Base-by-base conservation (phyloP, 768 basidiomycete species). In the Mycena galericulata region DNA sequence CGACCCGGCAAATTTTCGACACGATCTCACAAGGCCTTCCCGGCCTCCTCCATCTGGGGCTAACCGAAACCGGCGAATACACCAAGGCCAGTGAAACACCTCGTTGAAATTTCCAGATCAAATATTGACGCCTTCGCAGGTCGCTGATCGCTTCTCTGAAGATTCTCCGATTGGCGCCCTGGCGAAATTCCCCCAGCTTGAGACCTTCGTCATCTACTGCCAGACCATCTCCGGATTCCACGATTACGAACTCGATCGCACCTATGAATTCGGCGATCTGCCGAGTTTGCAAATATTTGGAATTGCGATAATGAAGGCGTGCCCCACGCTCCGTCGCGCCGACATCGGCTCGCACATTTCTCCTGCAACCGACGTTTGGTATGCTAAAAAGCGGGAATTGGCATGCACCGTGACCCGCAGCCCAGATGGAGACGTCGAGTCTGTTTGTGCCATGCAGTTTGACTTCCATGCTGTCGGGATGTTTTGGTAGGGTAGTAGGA, bases 161-260 rank as follows among this genome's bases (percentile, higher is more conserved):
- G 46, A 20, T 20, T 2, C 34, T 29, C 41, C 62, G 22, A 17
- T 51, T 26, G 41, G 4, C 56, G 68, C 14, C 6, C 32, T 64
- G 12, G 34, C 62, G 27, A 47, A 59, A 29, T 49, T 69, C 10
- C 32, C 40, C 0, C 30, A 46, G 2, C 57, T 69, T 22, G 11
- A 69, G 51, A 69, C 55, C 0, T 60, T 69, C 49, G 51, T 69
- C 2, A 24, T 69, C 22, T 54, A 64, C 62, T 59, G 46, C 43
- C 58, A 65, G 56, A 40, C 8, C 1, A 69, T 69, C 51, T 22
- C 22, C 56, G 30, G 5, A 4, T 63, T 69, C 50, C 10, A 7
- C n/a, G 62, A 63, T 29, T 10, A 3, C 36, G 15, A 15, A 5
- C 30, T 34, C 20, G 27, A 20, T n/a, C 38, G 38, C 47, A 4